phyloP scores from a whole-genome alignment of 1,284 basidiomycete genomes.

The Malassezia slooffiae region DNA sequence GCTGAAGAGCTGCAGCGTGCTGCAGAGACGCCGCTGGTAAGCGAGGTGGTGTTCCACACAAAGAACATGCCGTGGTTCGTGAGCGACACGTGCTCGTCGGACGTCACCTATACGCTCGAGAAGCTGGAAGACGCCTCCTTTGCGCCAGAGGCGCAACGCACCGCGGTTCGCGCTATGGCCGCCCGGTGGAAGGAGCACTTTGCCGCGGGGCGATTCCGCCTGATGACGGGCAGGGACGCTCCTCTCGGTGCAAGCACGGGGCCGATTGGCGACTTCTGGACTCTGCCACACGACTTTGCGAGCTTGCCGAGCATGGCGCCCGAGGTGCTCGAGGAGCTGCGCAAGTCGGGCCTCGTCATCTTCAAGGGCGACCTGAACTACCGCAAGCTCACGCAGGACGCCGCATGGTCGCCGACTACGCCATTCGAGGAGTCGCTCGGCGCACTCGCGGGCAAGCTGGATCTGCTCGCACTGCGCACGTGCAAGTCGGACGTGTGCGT shows the following conservation, averaged over 20 bases:
- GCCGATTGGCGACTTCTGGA: conserved; percentile 33
- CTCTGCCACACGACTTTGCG: conserved; percentile 22
- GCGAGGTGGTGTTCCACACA: conserved; percentile 40
- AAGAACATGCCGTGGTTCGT: conserved; percentile 46
- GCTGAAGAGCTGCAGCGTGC: neutral
- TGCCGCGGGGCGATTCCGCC: conserved; percentile 59
- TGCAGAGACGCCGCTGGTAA: conserved; percentile 23
- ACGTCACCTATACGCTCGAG: conserved; percentile 47
- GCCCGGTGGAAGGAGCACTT: conserved; percentile 65
- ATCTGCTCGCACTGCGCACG: conserved; percentile 72
- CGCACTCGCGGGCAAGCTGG: conserved; percentile 60
- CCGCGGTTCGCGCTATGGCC: conserved; percentile 55
- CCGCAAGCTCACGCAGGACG: conserved; percentile 71
- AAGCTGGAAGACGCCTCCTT: conserved; percentile 52
- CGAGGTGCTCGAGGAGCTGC: conserved; percentile 55
- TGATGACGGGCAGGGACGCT: conserved; percentile 60
- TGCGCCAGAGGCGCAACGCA: conserved; percentile 47
- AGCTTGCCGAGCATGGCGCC: conserved; percentile 49
- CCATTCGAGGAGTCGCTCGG: conserved; percentile 69
- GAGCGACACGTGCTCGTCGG: conserved; percentile 21
- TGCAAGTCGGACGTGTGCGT: conserved; percentile 70
- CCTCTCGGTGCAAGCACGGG: conserved; percentile 52
- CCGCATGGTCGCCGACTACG: conserved; percentile 74
- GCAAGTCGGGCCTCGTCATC: conserved; percentile 61
- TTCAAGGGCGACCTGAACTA: conserved; percentile 79